Percentiles rank a stretch among this genome's conserved stretches.
phyloP scores from a whole-genome alignment of 2,329 filamentous ascomycete species.

The Ceratocystiopsis sp. region DNA sequence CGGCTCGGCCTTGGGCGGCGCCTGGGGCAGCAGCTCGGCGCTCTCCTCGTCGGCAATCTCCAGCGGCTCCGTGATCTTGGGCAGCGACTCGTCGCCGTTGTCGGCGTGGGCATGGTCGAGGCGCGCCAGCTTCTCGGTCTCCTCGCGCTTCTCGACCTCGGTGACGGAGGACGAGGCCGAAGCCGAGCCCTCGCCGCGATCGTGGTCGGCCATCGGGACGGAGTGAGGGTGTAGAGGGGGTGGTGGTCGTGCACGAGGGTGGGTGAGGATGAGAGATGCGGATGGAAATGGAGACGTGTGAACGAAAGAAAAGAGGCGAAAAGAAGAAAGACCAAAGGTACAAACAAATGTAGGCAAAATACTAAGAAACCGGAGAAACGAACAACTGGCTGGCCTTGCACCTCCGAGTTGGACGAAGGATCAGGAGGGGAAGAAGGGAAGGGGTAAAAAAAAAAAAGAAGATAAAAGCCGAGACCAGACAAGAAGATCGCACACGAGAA shows the following conservation, averaged over 20 bases:
- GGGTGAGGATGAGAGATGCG: too few species aligned
- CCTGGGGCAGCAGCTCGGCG: constrained; percentile 22
- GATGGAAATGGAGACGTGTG: too few species aligned
- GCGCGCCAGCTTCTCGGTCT: constrained; percentile 16
- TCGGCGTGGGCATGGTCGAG: constrained; percentile 14
- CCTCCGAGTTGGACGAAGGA: constrained; percentile 9
- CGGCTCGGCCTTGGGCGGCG: constrained; percentile 15
- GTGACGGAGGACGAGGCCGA: constrained; percentile 19
- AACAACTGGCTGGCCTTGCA: not conserved
- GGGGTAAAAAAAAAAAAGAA: not conserved
- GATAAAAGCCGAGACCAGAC: not conserved
- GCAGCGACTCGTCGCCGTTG: constrained; percentile 10
- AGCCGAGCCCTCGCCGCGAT: constrained; percentile 14
- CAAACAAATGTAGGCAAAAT: not conserved
- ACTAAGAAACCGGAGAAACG: not conserved
- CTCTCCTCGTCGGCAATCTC: constrained; percentile 24
- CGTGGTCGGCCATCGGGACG: constrained; percentile 11
- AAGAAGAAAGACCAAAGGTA: not conserved
- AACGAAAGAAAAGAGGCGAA: not conserved
- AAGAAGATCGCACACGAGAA: not conserved
- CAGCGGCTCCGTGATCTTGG: constrained; percentile 14
- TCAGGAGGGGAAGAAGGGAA: not conserved
- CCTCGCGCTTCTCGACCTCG: constrained; percentile 14
- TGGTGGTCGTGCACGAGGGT: not conserved
- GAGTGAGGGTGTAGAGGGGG: not conserved